phyloP scores from a whole-genome alignment of 345 rosid species.

The Salix suchowensis region DNA sequence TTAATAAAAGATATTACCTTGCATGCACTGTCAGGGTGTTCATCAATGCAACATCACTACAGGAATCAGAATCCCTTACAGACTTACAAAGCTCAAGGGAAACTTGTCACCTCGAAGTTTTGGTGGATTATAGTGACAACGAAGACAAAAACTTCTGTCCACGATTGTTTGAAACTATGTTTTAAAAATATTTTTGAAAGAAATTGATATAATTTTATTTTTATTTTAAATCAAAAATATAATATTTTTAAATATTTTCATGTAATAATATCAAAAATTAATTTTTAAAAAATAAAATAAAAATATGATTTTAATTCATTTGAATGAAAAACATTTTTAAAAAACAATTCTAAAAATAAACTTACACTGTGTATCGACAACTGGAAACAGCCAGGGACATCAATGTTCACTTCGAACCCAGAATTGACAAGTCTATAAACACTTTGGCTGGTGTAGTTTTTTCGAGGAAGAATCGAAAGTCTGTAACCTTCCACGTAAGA shows the following conservation, averaged over 20 bases:
- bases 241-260: no score
- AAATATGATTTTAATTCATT: no score
- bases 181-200: no score
- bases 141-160: neutral
- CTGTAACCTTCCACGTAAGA: neutral
- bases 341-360: no score
- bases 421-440: no score
- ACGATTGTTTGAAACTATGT: no score
- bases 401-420: neutral
- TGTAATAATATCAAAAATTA: no score
- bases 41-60: neutral
- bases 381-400: neutral
- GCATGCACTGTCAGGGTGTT: neutral
- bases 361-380: neutral
- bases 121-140: neutral
- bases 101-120: neutral
- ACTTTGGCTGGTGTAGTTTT: no score
- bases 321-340: rapidly evolving
- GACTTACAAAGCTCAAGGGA: neutral
- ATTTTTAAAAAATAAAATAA: no score
- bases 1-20: no score
- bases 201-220: no score
- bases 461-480: neutral
- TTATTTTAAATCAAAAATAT: no score
- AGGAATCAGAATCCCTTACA: neutral